Conservation (phyloP, 345 rosid species). For the Aquilaria yunnanensis region DNA sequence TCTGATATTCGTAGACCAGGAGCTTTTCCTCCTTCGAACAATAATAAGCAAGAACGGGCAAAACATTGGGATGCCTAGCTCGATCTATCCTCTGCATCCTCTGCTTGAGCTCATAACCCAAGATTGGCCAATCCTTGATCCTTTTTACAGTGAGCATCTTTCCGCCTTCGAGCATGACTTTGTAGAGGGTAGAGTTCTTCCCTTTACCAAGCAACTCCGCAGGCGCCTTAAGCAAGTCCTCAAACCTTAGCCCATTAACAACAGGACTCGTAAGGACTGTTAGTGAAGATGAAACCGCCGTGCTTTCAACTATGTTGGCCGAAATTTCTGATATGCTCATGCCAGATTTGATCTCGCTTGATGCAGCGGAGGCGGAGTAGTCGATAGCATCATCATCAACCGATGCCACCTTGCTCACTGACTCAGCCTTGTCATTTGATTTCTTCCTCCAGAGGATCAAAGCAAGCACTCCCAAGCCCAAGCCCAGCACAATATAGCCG, state of each 20-base stretch:
- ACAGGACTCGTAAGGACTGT: slow-evolving; percentile 42
- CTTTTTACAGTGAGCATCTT: slow-evolving; percentile 46
- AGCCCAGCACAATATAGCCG: slow-evolving; percentile 33
- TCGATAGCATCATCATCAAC: slow-evolving; percentile 17
- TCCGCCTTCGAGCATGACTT: slow-evolving; percentile 36
- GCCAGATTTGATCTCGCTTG: slow-evolving; percentile 15
- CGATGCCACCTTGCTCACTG: slow-evolving; percentile 20
- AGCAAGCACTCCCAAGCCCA: slow-evolving; percentile 21
- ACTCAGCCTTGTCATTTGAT: slow-evolving; percentile 12
- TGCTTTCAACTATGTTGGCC: slow-evolving; percentile 20
- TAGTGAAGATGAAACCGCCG: slow-evolving; percentile 27
- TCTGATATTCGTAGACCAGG: slow-evolving; percentile 46
- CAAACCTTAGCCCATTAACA: slow-evolving; percentile 35
- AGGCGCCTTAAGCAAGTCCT: slow-evolving; percentile 55
- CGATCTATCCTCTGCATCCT: slow-evolving; percentile 45
- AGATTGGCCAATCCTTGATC: slow-evolving; percentile 50
- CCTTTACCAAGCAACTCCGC: slow-evolving; percentile 59
- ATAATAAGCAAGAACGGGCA: slow-evolving; percentile 48
- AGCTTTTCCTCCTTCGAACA: slow-evolving; percentile 46
- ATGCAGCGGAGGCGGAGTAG: slow-evolving; percentile 15
- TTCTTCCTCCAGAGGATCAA: slow-evolving; percentile 16
- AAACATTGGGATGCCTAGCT: slow-evolving; percentile 43
- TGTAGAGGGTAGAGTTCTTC: slow-evolving; percentile 45
- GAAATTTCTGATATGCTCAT: slow-evolving; percentile 26
- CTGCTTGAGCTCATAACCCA: slow-evolving; percentile 31